A percentile compares a stretch with the other conserved stretches of the same genome.
These are phyloP conservation scores for Thinopyrum elongatum DNA, from an alignment of 176 grass and related monocot species.

Conservation along the genomic window DNA sequence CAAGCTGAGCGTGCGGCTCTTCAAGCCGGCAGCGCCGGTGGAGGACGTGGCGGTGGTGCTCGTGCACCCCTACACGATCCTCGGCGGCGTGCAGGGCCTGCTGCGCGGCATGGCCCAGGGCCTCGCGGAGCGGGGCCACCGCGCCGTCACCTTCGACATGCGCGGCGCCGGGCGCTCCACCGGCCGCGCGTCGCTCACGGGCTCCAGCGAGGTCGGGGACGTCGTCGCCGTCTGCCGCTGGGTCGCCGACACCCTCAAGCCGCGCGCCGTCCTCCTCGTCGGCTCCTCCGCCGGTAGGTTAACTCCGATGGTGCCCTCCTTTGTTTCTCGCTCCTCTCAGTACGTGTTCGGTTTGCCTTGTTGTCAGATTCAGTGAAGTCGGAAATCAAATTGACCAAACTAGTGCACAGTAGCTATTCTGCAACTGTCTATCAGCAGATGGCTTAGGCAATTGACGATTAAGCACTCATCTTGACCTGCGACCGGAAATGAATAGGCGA, in stretches of 20 bases:
- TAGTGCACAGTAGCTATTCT: not conserved
- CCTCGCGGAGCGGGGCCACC: constrained; percentile 53
- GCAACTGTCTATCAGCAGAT: not conserved
- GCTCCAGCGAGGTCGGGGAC: constrained; percentile 73
- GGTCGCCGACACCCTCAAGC: constrained; percentile 61
- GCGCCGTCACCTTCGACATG: constrained; percentile 95
- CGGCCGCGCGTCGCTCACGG: constrained; percentile 74
- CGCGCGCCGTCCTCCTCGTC: constrained; percentile 60
- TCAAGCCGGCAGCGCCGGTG: constrained; percentile 52
- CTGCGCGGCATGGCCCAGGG: constrained; percentile 85
- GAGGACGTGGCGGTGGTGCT: constrained; percentile 67
- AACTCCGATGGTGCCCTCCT: not conserved
- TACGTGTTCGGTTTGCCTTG: not conserved
- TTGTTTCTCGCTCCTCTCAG: not conserved
- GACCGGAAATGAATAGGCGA: not conserved
- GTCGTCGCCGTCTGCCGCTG: constrained; percentile 80
- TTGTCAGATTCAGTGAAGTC: not conserved
- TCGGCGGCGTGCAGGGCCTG: constrained; percentile 91
- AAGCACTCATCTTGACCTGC: not conserved
- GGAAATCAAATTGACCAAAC: not conserved
- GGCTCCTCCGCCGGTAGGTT: constrained; percentile 78
- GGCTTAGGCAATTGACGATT: not conserved
- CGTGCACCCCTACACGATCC: constrained; percentile 88
- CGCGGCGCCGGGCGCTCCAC: constrained; percentile 82
- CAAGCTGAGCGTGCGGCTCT: constrained; percentile 67